Percentiles rank a stretch among this genome's conserved stretches.
Conservation (phyloP, 345 rosid species). For the Dimocarpus longan region DNA sequence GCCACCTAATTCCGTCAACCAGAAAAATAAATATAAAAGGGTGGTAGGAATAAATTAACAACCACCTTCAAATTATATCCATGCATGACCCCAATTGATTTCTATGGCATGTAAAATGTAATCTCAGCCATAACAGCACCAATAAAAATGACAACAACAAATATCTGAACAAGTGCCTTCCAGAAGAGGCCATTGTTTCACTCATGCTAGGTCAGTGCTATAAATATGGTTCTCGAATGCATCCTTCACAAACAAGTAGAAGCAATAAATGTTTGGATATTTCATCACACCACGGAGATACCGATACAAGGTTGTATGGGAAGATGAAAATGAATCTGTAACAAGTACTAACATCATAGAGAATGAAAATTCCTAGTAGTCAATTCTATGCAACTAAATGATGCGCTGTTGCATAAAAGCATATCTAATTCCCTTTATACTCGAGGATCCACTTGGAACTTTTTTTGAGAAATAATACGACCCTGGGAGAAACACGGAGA, state of each 20-base stretch:
- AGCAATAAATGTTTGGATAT: constrained; percentile 9
- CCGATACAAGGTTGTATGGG: neutral
- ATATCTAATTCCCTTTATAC: neutral
- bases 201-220: neutral
- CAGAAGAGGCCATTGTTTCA: neutral
- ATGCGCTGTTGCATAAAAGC: neutral
- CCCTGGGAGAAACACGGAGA: constrained; percentile 12
- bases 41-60: too few relatives aligned
- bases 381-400: constrained; percentile 5
- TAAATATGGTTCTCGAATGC: neutral
- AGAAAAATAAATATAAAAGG: too few relatives aligned
- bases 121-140: neutral
- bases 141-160: neutral
- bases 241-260: neutral
- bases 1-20: neutral
- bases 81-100: neutral
- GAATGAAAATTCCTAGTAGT: neutral
- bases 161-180: neutral
- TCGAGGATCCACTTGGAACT: too few relatives aligned
- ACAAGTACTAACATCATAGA: neutral
- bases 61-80: neutral
- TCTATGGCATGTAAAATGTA: neutral
- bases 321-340: neutral
- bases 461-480: neutral
- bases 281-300: neutral